Evolutionary conservation across 805 yeast genomes (phyloP).

Genomic region (Hemisphaericaspora nanyangensis): DNA sequence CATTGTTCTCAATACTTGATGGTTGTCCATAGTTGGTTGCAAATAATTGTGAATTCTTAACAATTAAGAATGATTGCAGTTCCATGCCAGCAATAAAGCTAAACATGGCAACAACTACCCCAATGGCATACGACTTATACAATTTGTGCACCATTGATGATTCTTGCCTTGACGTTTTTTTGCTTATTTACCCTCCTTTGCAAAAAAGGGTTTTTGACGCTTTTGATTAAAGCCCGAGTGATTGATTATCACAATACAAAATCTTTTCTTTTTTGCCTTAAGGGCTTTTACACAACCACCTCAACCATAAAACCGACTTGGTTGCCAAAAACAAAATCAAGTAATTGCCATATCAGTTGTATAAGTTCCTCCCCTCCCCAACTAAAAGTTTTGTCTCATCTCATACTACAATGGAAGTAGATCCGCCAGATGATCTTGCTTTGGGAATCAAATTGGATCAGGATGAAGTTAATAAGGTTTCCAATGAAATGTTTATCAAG

Average conservation of each 20-base stretch:
- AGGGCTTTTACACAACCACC: too few relatives aligned
- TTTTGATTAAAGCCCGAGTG: too few relatives aligned
- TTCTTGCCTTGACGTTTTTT: too few relatives aligned
- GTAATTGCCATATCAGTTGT: too few relatives aligned
- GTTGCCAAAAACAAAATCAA: too few relatives aligned
- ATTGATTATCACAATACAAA: too few relatives aligned
- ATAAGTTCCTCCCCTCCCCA: too few relatives aligned
- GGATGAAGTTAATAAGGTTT: neutral
- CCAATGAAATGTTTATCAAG: constrained; percentile 18
- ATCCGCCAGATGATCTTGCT: neutral
- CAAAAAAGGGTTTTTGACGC: too few relatives aligned
- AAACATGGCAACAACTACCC: constrained; percentile 4
- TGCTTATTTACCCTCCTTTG: too few relatives aligned
- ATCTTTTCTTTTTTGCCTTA: too few relatives aligned
- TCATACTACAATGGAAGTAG: constrained; percentile 5
- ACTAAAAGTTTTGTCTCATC: too few relatives aligned
- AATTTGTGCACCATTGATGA: constrained; percentile 3
- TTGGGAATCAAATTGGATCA: neutral
- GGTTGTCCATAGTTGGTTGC: constrained; percentile 5
- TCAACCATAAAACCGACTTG: too few relatives aligned
- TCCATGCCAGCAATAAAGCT: constrained; percentile 21
- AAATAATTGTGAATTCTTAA: constrained; percentile 3
- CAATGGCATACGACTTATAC: constrained; percentile 8
- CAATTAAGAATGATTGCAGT: constrained; percentile 14
- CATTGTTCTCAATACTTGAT: constrained; percentile 18